Base-by-base conservation (phyloP, 306 rosid genomes). In the Rosa lucieae region DNA sequence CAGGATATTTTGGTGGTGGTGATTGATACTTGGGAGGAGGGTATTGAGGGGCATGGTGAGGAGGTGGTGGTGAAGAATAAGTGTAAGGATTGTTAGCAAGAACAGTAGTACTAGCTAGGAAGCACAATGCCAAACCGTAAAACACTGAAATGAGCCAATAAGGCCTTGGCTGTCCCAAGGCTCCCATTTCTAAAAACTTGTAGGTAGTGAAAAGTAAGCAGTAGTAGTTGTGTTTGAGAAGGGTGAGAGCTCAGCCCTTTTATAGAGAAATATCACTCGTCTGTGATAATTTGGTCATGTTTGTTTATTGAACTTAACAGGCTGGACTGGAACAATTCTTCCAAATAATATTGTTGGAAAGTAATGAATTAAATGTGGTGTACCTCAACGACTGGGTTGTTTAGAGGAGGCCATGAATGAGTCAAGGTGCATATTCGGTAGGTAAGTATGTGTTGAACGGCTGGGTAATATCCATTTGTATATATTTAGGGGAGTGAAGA, bases 61-160 rank as follows among this genome's bases (percentile, higher is more conserved):
- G 75, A 35, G 32, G 66, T 29, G 75, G 62, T 15, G 75, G 62
- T 35, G 66, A 74, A 21, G 67, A 12, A 12, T 55, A 37, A n/a
- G 77, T 39, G 21, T 73, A 55, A 55, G 49, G 67, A 32, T 55
- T 7, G 5, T 7, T 12, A 10, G 77, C 52, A 74, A 74, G 52
- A 14, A 40, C 52, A 74, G 14, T 10, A 0, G 39, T 9, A 58
- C 35, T 74, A 9, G 77, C 77, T 20, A 74, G 40, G 39, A 74
- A 63, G 67, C 52, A 74, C 13, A 74, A 55, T 11, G 67, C 67
- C 67, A 55, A 0, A 13, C 32, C 21, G 39, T 6, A 55, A 39
- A 74, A 56, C 67, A 74, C 40, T 74, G 23, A 1, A 15, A 21
- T n/a, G 2, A 37, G 47, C 77, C 47, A 37, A 21, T 3, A 21